Evolutionary conservation across 1,284 basidiomycete genomes (phyloP).

Genomic region (Uromyces viciae-fabae): DNA sequence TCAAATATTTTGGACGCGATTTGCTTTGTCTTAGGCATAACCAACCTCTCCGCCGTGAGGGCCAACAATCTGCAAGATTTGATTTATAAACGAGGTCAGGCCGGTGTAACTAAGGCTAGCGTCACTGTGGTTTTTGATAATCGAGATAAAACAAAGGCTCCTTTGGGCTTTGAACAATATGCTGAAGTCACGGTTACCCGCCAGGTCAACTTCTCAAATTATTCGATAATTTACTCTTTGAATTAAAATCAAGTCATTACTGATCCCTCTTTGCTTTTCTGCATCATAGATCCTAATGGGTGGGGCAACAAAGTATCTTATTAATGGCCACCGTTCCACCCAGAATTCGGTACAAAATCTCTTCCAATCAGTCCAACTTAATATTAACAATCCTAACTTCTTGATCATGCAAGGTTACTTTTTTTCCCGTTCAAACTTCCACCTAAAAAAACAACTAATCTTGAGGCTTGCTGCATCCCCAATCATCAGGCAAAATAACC

Average conservation of each 20-base stretch:
- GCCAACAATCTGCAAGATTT: slow-evolving; percentile 95
- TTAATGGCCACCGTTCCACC: slow-evolving; percentile 92
- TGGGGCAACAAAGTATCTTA: slow-evolving; percentile 89
- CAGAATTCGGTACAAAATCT: slow-evolving; percentile 84
- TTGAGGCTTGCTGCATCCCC: neutral
- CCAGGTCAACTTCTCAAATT: slow-evolving; percentile 64
- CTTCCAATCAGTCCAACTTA: slow-evolving; percentile 95
- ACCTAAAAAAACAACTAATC: neutral
- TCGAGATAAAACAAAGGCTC: slow-evolving; percentile 81
- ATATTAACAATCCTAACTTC: slow-evolving; percentile 99
- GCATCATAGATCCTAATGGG: slow-evolving; percentile 74
- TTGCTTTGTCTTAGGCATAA: slow-evolving; percentile 94
- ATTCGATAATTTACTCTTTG: slow-evolving; percentile 47
- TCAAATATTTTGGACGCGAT: slow-evolving; percentile 97
- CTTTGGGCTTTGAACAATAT: slow-evolving; percentile 75
- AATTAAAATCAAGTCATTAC: neutral
- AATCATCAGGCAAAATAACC: slow-evolving; percentile 58
- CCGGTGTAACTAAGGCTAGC: slow-evolving; percentile 92
- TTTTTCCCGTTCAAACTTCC: neutral
- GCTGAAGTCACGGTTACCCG: slow-evolving; percentile 94
- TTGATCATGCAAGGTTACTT: slow-evolving; percentile 94
- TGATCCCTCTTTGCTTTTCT: neutral
- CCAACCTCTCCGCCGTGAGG: slow-evolving; percentile 86
- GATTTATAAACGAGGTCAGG: slow-evolving; percentile 96
- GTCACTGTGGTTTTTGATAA: slow-evolving; percentile 99